Evolutionary conservation across 257 asterid genomes (phyloP).

Genomic region (Mentha longifolia): DNA sequence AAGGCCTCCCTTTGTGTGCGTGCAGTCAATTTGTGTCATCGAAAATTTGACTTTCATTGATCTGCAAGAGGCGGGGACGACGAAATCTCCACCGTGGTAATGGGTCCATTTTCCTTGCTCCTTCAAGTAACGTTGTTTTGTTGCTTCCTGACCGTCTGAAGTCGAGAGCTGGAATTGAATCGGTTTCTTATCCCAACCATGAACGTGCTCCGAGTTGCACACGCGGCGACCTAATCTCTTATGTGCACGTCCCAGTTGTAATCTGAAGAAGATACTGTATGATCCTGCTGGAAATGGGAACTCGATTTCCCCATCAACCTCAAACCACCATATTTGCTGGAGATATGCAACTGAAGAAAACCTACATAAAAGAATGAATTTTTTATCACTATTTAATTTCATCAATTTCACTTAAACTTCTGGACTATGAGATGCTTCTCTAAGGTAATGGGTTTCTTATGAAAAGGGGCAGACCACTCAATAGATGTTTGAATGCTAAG

Average conservation of each 20-base stretch:
- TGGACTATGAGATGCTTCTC: not conserved
- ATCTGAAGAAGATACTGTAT: constrained; percentile 77
- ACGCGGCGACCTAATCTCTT: constrained; percentile 70
- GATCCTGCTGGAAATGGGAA: constrained; percentile 85
- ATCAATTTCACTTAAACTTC: not conserved
- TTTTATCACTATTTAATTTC: not conserved
- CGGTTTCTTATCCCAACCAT: constrained; percentile 91
- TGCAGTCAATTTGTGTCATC: constrained; percentile 95
- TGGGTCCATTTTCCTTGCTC: constrained; percentile 77
- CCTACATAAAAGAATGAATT: constrained; percentile 40
- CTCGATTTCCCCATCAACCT: constrained; percentile 82
- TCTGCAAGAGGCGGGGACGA: constrained; percentile 39
- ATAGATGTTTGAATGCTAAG: not conserved
- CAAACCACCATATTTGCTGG: constrained; percentile 98
- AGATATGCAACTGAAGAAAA: constrained; percentile 83
- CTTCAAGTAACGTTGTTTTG: constrained; percentile 75
- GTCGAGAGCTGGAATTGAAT: constrained; percentile 78
- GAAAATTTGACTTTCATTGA: constrained; percentile 71
- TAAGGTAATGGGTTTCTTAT: not conserved
- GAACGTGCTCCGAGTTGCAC: constrained; percentile 73
- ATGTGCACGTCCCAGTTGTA: constrained; percentile 70
- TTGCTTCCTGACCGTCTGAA: constrained; percentile 73
- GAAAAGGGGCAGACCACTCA: not conserved
- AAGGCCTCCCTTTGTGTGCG: constrained; percentile 90
- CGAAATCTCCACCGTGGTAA: constrained; percentile 81